phyloP scores from a whole-genome alignment of 2,329 filamentous ascomycete genomes.

The Magnaporthiopsis incrustans region DNA sequence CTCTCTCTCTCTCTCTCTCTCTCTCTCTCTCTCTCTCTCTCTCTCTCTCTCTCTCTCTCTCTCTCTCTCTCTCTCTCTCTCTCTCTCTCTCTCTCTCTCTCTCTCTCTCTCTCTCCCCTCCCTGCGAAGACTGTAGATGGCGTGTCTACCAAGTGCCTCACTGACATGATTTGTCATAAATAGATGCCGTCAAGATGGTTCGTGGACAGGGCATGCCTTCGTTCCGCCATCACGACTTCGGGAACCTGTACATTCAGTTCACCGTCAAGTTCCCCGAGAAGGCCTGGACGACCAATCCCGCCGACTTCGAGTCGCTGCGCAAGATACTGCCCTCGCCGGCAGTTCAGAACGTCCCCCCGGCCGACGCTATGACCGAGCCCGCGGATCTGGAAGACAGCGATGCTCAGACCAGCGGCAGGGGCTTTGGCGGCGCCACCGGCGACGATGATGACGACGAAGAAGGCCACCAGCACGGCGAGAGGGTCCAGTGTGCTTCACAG shows the following conservation, averaged over 20 bases:
- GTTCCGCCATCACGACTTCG: conserved; percentile 85
- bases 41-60: conserved; percentile 7
- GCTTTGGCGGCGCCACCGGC: conserved; percentile 58
- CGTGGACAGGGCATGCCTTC: conserved; percentile 98
- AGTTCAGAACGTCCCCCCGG: conserved; percentile 58
- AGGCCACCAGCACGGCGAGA: conserved; percentile 64
- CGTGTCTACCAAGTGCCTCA: not conserved
- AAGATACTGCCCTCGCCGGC: conserved; percentile 69
- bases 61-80: conserved; percentile 6
- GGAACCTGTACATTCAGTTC: conserved; percentile 97
- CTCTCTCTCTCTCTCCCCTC: conserved; percentile 7
- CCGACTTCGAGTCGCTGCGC: conserved; percentile 72
- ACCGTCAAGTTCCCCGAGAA: conserved; percentile 92
- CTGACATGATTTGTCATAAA: conserved; percentile 14
- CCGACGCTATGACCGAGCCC: conserved; percentile 85
- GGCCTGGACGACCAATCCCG: conserved; percentile 56
- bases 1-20: conserved; percentile 6
- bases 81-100: conserved; percentile 7
- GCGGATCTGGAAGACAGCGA: conserved; percentile 84
- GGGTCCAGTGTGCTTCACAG: conserved; percentile 82
- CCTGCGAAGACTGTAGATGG: not conserved
- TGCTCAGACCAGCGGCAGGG: conserved; percentile 56
- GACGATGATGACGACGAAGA: conserved; percentile 76
- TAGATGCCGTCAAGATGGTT: conserved; percentile 87
- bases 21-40: conserved; percentile 7